phyloP scores from a whole-genome alignment of 495 filamentous ascomycete species.

The Hypoxylon intermedium region DNA sequence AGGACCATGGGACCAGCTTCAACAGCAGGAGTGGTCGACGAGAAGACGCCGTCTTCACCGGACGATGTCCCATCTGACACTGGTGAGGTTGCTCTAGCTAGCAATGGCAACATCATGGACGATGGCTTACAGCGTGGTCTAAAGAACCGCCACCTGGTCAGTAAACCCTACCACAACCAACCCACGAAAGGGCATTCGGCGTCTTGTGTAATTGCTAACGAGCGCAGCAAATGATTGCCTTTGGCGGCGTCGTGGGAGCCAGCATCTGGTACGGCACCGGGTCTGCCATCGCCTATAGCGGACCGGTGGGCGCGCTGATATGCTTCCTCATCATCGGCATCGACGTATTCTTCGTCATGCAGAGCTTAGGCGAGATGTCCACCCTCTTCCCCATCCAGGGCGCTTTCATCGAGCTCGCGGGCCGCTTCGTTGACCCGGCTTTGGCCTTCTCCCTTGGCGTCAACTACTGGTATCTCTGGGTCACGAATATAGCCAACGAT shows the following conservation, averaged over 20 bases:
- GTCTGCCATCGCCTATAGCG: constrained; percentile 58
- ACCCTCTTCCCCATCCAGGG: constrained; percentile 62
- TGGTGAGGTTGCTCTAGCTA: constrained; percentile 18
- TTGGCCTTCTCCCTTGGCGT: constrained; percentile 62
- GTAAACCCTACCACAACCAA: too few relatives aligned
- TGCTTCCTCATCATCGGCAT: constrained; percentile 62
- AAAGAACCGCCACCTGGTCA: constrained; percentile 41
- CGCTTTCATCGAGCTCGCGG: constrained; percentile 64
- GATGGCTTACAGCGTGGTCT: constrained; percentile 43
- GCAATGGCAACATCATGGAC: constrained; percentile 40
- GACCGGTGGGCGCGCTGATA: constrained; percentile 61
- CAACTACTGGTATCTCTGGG: constrained; percentile 67
- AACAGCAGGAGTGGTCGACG: background rate
- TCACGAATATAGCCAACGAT: constrained; percentile 56
- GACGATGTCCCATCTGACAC: constrained; percentile 5
- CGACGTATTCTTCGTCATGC: constrained; percentile 67
- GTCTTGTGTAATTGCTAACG: constrained; percentile 1
- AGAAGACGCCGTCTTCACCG: constrained; percentile 16
- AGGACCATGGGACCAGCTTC: constrained; percentile 4
- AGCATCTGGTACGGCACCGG: constrained; percentile 56
- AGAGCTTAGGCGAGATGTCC: constrained; percentile 65
- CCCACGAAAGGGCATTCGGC: background rate
- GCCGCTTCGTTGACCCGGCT: constrained; percentile 62
- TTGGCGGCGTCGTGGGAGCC: constrained; percentile 55
- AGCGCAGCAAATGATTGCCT: constrained; percentile 55